Evolutionary conservation across 257 asterid genomes (phyloP).

Genomic region (Plantago major): DNA sequence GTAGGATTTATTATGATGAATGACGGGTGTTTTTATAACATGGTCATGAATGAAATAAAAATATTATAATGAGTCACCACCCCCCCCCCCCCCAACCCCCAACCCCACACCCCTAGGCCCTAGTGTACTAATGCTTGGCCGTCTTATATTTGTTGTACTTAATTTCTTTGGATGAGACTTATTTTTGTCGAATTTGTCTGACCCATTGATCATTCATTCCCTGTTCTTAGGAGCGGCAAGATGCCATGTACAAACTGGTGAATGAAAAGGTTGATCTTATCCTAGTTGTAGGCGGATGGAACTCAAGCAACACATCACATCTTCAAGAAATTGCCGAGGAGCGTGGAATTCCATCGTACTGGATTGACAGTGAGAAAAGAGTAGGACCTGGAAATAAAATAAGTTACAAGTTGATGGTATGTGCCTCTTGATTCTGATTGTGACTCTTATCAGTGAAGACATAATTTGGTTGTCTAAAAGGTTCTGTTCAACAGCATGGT

Average conservation of each 20-base stretch:
- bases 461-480: conserved; percentile 8
- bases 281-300: conserved; percentile 97
- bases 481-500: conserved; percentile 63
- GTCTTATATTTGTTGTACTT: no score
- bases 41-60: no score
- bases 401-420: conserved; percentile 73
- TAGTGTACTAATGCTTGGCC: no score
- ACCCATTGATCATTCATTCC: neutral
- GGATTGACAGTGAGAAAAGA: conserved; percentile 87
- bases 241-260: conserved; percentile 96
- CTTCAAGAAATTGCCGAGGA: conserved; percentile 93
- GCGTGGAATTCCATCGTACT: conserved; percentile 89
- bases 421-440: conserved; percentile 16
- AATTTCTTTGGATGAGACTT: no score
- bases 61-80: no score
- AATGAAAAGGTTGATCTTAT: conserved; percentile 75
- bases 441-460: neutral
- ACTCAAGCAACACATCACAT: conserved; percentile 99
- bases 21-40: no score
- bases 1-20: no score
- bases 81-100: no score
- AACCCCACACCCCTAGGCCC: no score
- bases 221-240: conserved; percentile 82
- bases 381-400: conserved; percentile 91
- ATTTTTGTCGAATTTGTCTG: conserved; percentile 4